Evolutionary conservation across 495 filamentous ascomycete species (phyloP), one percentile per base, ranked within the genome.

Genomic region (Hapsidospora chrysogenum): DNA sequence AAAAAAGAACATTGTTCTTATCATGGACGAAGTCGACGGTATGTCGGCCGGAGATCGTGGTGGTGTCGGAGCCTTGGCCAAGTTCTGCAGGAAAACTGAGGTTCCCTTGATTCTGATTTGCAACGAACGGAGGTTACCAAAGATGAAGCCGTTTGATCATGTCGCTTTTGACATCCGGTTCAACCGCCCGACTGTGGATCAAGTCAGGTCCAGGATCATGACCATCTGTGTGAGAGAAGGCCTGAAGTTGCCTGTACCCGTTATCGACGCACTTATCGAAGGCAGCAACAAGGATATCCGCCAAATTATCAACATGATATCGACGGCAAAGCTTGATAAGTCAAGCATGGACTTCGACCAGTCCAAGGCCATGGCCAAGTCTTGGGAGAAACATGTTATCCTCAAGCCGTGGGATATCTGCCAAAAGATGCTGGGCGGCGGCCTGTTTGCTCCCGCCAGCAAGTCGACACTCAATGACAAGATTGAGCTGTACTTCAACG

Each of bases 11-110:
- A 70, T 95, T 17, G 82, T 94, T 7, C 61, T 99, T 9, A 79
- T 99, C 60, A 95, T 99, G 92, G 89, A 99, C 46, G 89, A 99
- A 54, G 89, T 99, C 4, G 89, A 99, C 48, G 89, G 89, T 22
- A 99, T 99, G 89, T 94, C 86, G 31, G 85, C 85, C 28, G 89
- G 89, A 45, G 89, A 99, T 52, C 75, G 89, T 29, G 89, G 89
- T 43, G 89, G 89, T 50, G 92, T 99, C 27, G 89, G 86, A 15
- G 87, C 92, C 21, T 64, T 99, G 25, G 87, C 89, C 32, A 77
- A 85, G 31, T 73, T 95, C 29, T 94, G 86, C 59, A 94, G 80
- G 60, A 95, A 92, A 64, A 84, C 85, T 0, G 77, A 85, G 43
- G 78, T 99, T 19, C 89, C 89, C 1, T 80, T 99, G 43, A 95